A percentile compares a stretch with the other conserved stretches of the same genome.
These are phyloP conservation scores for Kokia cookei DNA, from an alignment of 441 rosid genomes.

Conservation along the genomic window DNA sequence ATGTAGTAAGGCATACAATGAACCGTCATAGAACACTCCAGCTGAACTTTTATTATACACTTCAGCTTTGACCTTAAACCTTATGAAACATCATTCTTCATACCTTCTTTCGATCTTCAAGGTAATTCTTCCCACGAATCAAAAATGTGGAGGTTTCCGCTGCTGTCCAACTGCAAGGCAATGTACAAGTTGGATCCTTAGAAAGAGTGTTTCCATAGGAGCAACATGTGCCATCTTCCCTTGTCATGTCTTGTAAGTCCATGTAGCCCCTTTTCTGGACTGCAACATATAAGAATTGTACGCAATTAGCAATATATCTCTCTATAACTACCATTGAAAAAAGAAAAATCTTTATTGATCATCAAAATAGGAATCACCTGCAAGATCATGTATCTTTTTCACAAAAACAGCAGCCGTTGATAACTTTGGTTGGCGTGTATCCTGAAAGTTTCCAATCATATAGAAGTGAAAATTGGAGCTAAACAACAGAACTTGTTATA, in stretches of 20 bases:
- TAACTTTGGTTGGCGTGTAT: slow-evolving; percentile 55
- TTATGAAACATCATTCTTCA: slow-evolving; percentile 3
- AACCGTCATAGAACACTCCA: neutral
- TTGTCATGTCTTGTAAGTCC: slow-evolving; percentile 69
- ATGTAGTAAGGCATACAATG: neutral
- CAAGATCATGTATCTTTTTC: slow-evolving; percentile 83
- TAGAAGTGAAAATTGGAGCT: slow-evolving; percentile 10
- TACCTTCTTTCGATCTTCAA: slow-evolving; percentile 82
- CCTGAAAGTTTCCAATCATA: slow-evolving; percentile 37
- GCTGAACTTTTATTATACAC: neutral
- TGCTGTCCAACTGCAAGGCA: slow-evolving; percentile 75
- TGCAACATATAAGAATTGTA: slow-evolving; percentile 20
- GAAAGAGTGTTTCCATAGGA: slow-evolving; percentile 83
- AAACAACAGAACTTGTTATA: neutral
- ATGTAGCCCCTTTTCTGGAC: slow-evolving; percentile 93
- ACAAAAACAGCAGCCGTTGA: slow-evolving; percentile 79
- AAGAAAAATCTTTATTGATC: slow-evolving; percentile 8
- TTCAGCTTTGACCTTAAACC: slow-evolving; percentile 1
- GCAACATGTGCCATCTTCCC: slow-evolving; percentile 57
- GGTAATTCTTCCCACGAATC: slow-evolving; percentile 82
- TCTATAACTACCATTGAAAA: slow-evolving; percentile 5
- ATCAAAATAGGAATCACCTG: slow-evolving; percentile 47
- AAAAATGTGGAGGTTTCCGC: slow-evolving; percentile 80
- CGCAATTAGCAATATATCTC: slow-evolving; percentile 9
- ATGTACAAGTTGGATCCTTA: slow-evolving; percentile 52